Evolutionary conservation across 2,329 filamentous ascomycete species (phyloP), one percentile per base, ranked within the genome.

Genomic region (Fusarium cyanostomum): DNA sequence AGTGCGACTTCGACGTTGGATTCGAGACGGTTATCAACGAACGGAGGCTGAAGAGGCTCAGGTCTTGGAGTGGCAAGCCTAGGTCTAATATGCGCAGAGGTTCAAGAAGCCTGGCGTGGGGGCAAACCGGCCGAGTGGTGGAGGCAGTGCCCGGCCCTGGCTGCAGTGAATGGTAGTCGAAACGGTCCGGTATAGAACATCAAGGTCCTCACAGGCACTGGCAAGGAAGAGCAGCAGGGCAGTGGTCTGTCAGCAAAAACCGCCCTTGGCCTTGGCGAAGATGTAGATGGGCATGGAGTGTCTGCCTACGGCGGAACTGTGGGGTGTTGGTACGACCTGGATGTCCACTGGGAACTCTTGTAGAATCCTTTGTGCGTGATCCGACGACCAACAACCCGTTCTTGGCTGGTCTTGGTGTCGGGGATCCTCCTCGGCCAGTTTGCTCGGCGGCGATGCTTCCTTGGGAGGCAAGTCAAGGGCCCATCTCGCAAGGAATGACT

Each of bases 151-250:
- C n/a, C n/a, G n/a, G n/a, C n/a, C n/a, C n/a, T n/a, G n/a, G n/a
- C n/a, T n/a, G n/a, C n/a, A n/a, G n/a, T n/a, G n/a, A n/a, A n/a
- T n/a, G n/a, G n/a, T n/a, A n/a, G n/a, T n/a, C n/a, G n/a, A n/a
- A n/a, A 26, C 28, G 16, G 30, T n/a, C 3, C 2, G 28, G 11
- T 13, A 34, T 13, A 28, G 35, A 52, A 66, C 50, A 66, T 63
- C 53, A 66, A 66, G 62, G 62, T 65, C 62, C 62, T 66, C 62
- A 58, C 38, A 15, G 26, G 9, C 21, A 12, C 8, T 16, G 34
- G 16, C 34, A 7, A 16, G 15, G 6, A 21, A 6, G 21, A 21
- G 4, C 6, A 21, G 6, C 21, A 21, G 21, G 21, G 21, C 21
- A 42, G 30, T 9, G 39, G 34, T 53, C 56, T 64, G 55, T 64